Conservation (phyloP, 2,329 filamentous ascomycete species). For the Fusarium temperatum region DNA sequence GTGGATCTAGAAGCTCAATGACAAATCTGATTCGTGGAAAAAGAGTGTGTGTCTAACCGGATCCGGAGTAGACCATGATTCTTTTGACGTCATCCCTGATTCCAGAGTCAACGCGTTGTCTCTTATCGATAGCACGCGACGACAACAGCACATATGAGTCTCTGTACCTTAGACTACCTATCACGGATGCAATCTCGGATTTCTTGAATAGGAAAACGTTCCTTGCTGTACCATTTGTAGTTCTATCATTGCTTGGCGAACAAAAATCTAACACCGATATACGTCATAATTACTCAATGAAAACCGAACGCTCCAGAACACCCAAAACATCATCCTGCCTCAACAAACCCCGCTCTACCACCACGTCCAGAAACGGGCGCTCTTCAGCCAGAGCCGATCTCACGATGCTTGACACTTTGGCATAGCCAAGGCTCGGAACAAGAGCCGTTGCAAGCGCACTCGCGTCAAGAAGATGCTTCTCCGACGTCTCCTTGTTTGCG, state of each 20-base stretch:
- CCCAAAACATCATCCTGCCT: not conserved
- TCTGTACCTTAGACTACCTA: too few relatives aligned
- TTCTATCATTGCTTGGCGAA: not conserved
- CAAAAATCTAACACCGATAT: not conserved
- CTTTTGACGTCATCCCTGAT: not conserved
- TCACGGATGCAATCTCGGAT: not conserved
- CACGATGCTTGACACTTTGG: constrained; percentile 4
- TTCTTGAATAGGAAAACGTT: not conserved
- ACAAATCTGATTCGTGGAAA: too few relatives aligned
- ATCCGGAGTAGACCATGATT: rapidly evolving
- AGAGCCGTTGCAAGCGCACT: constrained; percentile 9
- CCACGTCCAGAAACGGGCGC: not conserved
- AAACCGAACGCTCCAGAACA: not conserved
- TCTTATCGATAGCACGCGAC: not conserved
- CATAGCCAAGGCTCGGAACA: not conserved
- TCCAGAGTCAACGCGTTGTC: too few relatives aligned
- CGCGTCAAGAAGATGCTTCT: not conserved
- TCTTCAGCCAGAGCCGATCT: not conserved
- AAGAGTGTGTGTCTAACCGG: not conserved
- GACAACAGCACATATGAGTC: too few relatives aligned
- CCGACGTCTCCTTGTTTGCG: not conserved
- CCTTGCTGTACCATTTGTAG: not conserved
- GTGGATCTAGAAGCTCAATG: rapidly evolving
- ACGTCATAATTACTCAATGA: not conserved
- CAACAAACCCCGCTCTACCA: not conserved